These are phyloP conservation scores for Turritis glabra DNA, from an alignment of 345 rosid species.

Conservation along the genomic window DNA sequence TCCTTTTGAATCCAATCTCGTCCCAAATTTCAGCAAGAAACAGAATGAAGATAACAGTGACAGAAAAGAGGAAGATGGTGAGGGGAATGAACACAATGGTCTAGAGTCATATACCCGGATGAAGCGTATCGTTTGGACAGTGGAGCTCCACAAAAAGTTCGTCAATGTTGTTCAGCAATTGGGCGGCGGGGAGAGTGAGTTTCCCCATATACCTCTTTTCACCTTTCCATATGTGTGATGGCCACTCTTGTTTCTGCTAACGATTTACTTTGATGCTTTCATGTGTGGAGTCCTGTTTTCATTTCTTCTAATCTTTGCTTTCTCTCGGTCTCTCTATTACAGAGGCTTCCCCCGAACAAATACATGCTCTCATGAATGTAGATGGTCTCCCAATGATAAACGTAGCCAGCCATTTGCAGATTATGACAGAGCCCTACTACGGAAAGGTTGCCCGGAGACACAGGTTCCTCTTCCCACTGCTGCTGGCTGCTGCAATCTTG, in stretches of 20 bases:
- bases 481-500: constrained; percentile 9
- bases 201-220: background rate
- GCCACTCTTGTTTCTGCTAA: background rate
- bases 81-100: too few relatives aligned
- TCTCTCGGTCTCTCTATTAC: constrained; percentile 26
- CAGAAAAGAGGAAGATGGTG: too few relatives aligned
- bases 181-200: constrained; percentile 72
- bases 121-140: constrained; percentile 85
- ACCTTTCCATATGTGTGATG: background rate
- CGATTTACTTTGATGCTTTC: background rate
- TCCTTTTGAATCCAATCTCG: too few relatives aligned
- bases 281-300: background rate
- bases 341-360: constrained; percentile 91
- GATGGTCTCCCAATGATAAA: constrained; percentile 84
- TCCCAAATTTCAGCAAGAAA: too few relatives aligned
- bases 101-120: constrained; percentile 49
- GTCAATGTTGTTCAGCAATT: constrained; percentile 75
- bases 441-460: constrained; percentile 36
- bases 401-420: constrained; percentile 86
- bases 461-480: constrained; percentile 9
- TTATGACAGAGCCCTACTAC: constrained; percentile 73
- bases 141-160: constrained; percentile 76
- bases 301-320: constrained; percentile 7
- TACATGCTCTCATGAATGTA: constrained; percentile 77
- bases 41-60: too few relatives aligned